Percentiles rank a stretch among this genome's conserved stretches.
phyloP scores from a whole-genome alignment of 331 rosid genomes.

The Phaseolus coccineus region DNA sequence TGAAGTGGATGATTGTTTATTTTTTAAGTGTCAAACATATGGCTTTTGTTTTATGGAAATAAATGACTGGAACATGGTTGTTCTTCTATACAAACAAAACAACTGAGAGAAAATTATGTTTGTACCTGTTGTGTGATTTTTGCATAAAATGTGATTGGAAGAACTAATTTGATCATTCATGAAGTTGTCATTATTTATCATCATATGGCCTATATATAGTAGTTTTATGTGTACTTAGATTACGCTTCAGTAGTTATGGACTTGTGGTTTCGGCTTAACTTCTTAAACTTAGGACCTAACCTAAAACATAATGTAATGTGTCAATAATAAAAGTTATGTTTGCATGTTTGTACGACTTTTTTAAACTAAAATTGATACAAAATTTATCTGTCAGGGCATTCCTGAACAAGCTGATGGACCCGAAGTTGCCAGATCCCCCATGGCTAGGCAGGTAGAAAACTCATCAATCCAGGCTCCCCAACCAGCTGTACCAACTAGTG shows the following conservation, averaged over 20 bases:
- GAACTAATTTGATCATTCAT: neutral
- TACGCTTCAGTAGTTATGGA: neutral
- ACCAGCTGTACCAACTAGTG: constrained; percentile 46
- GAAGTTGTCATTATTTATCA: constrained; percentile 16
- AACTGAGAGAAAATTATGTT: constrained; percentile 12
- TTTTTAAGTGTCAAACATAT: neutral
- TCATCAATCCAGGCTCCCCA: constrained; percentile 47
- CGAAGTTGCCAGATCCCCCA: constrained; percentile 44
- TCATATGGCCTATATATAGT: constrained; percentile 2
- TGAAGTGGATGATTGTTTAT: neutral
- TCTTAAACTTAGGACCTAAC: constrained; percentile 6
- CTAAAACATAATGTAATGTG: neutral
- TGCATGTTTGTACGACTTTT: neutral
- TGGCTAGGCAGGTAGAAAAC: constrained; percentile 40
- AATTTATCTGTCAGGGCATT: constrained; percentile 50
- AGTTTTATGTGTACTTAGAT: constrained; percentile 18
- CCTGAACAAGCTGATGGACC: constrained; percentile 57
- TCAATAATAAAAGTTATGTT: neutral
- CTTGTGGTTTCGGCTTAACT: constrained; percentile 1
- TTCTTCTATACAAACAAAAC: constrained; percentile 14
- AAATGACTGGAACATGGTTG: neutral
- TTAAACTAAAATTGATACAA: neutral
- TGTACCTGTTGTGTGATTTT: constrained; percentile 10
- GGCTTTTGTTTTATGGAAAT: constrained; percentile 28
- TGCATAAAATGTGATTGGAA: constrained; percentile 9